Base-by-base conservation (phyloP, 228 moss, liverwort and hornwort species). In the Sphagnum fallax region DNA sequence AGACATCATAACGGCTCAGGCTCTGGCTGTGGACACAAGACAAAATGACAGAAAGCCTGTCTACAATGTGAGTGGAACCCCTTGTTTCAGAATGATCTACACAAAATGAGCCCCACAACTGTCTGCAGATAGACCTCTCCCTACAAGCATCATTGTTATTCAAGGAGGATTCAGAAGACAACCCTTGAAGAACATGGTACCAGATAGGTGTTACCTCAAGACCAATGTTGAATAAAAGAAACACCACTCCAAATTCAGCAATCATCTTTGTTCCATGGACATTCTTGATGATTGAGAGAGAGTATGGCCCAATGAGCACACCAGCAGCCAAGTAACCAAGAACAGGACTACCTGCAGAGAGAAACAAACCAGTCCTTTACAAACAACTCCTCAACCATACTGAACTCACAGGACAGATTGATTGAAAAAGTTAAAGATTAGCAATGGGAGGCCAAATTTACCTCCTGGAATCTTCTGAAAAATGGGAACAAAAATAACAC, bases 181-280 rank as follows among this genome's bases (percentile, higher is more conserved):
- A 32, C 32, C 32, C 32, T 3, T 32, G 32, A 32, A 32, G 32
- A 32, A 32, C 32, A 1, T 32, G 32, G 32, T 32, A 32, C 2
- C 32, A 32, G 32, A 32, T 32, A 32, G 2, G 3, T 32, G 32
- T 32, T 8, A 98, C 97, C 93, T 98, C 97, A 47, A 98, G 88
- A 52, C 97, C 97, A 72, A 98, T 98, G 67, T 98, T 98, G 77
- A 98, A 98, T 10, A 98, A 87, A 48, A 98, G 77, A 68, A 98
- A 98, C n/a, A 98, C 97, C 50, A 98, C 97, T 72, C 97, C 97
- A 71, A 98, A 98, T 74, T 98, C 97, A 57, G 91, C 97, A 70
- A 98, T 98, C 12, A 81, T 85, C 78, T 98, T 98, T 16, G 97
- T 98, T 74, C 80, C 93, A 73, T 98, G 97, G 50, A 98, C 97